These are phyloP conservation scores for Cladosporium cucumerinum DNA, from an alignment of 2,329 filamentous ascomycete genomes.

Conservation along the genomic window DNA sequence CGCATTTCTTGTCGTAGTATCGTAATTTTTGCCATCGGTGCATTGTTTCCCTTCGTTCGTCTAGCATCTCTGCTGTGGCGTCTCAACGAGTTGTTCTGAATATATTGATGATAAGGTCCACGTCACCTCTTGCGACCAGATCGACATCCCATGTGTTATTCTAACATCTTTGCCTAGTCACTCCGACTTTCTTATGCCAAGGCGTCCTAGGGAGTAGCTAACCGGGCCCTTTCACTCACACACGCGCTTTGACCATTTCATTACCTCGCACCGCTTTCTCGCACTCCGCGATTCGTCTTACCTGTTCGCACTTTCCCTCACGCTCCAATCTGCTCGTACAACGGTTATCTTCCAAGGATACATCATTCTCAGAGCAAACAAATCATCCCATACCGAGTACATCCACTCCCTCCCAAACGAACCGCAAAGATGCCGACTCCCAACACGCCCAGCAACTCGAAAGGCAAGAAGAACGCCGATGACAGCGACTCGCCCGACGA, in stretches of 20 bases:
- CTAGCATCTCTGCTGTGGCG: background rate
- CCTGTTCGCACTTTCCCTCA: background rate
- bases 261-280: background rate
- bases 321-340: background rate
- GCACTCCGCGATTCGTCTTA: background rate
- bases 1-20: background rate
- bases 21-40: background rate
- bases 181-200: background rate
- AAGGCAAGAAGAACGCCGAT: background rate
- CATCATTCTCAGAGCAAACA: background rate
- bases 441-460: background rate
- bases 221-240: background rate
- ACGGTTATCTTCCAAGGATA: too few species aligned
- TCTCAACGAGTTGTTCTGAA: background rate
- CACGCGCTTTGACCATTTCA: background rate
- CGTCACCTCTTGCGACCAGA: background rate
- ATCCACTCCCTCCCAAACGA: background rate
- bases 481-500: background rate
- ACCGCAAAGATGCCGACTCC: background rate
- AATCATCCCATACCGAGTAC: background rate
- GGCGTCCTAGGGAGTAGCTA: background rate
- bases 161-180: background rate
- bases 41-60: fast-evolving
- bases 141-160: fast-evolving
- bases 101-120: background rate